A percentile compares a stretch with the other conserved stretches of the same genome.
phyloP scores from a whole-genome alignment of 805 yeast genomes.

The Sugiyamaella valdiviana region DNA sequence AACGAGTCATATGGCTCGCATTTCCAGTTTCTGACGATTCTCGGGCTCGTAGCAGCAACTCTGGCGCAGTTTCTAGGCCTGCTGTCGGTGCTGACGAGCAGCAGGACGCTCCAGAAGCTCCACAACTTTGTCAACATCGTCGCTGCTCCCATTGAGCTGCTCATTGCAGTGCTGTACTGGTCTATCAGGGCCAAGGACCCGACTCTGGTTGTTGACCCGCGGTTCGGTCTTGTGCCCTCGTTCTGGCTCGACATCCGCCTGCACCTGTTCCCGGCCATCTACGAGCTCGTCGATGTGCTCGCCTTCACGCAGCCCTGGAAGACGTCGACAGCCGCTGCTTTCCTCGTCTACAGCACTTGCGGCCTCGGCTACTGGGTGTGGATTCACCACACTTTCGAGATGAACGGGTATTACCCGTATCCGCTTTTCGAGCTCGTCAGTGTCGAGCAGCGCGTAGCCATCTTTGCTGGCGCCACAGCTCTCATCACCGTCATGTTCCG shows the following conservation, averaged over 20 bases:
- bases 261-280: conserved; percentile 29
- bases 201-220: conserved; percentile 25
- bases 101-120: conserved; percentile 14
- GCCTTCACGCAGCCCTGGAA: conserved; percentile 24
- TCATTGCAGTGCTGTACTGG: conserved; percentile 32
- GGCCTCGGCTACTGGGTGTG: conserved; percentile 32
- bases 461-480: conserved; percentile 22
- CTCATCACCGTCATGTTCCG: conserved; percentile 18
- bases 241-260: conserved; percentile 27
- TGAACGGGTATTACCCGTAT: conserved; percentile 32
- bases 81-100: conserved; percentile 10
- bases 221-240: conserved; percentile 20
- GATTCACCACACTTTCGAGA: conserved; percentile 25
- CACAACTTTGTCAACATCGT: conserved; percentile 21
- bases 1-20: conserved; percentile 32
- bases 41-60: conserved; percentile 24
- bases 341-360: conserved; percentile 16
- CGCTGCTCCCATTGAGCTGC: conserved; percentile 31
- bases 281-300: conserved; percentile 25
- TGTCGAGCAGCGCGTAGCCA: conserved; percentile 16
- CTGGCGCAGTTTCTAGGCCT: conserved; percentile 28
- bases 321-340: conserved; percentile 17
- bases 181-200: conserved; percentile 24
- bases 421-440: conserved; percentile 27
- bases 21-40: conserved; percentile 30